Evolutionary conservation across 805 yeast species (phyloP), one percentile per base, ranked within the genome.

Genomic region (Nakazawaea ambrosiae): DNA sequence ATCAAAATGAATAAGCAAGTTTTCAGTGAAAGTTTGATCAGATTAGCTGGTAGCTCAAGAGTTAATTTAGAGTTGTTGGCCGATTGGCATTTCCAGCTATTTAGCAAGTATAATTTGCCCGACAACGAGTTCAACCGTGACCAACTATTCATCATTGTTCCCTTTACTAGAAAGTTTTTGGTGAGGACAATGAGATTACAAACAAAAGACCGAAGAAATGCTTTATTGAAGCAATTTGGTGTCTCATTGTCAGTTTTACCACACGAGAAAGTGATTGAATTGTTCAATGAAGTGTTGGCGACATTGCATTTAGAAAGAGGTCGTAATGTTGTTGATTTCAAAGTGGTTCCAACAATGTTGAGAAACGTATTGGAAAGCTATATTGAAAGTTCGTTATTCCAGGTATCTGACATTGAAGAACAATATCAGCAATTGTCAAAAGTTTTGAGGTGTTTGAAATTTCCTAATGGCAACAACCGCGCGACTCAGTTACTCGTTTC

Each of bases 151-250:
- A n/a, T n/a, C n/a, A n/a, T n/a, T n/a, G n/a, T n/a, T n/a, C n/a
- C n/a, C n/a, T n/a, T n/a, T n/a, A n/a, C n/a, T n/a, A 17, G 34
- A 15, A 38, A 33, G 29, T 3, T 37, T 8, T 16, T 38, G 5
- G n/a, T 33, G 8, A 18, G 27, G n/a, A 29, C 19, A n/a, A 20
- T 38, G 30, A 33, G 31, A 27, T 4, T 29, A 5, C 34, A 33
- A 4, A 20, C 16, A 15, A 14, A 11, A 12, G 24, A 20, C 17
- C 20, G 33, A 17, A 20, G 29, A 14, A 17, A 27, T 16, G 10
- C 16, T 7, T 15, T 33, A 7, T 22, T 38, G 16, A n/a, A 28
- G 10, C 11, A n/a, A 5, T 38, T 18, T 38, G 41, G 37, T 14
- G 10, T 2, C 12, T 14, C 33, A 6, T 33, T 38, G 17, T 5